phyloP scores from a whole-genome alignment of 2,329 filamentous ascomycete species.

The Aspergillus pseudotamarii region DNA sequence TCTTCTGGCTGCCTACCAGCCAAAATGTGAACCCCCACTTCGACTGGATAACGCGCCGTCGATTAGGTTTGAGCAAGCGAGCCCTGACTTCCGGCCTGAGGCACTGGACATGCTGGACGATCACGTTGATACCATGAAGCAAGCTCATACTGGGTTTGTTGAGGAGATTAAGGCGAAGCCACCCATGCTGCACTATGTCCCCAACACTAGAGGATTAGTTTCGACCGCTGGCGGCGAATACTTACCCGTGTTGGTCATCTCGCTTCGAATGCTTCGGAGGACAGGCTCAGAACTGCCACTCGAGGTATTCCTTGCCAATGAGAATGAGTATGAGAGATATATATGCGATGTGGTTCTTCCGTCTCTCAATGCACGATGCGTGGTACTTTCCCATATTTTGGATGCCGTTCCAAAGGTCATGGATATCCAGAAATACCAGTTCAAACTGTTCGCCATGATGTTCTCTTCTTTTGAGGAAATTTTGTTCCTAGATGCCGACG shows the following conservation, averaged over 20 bases:
- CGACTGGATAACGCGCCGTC: constrained; percentile 29
- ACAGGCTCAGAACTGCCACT: constrained; percentile 48
- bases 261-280: constrained; percentile 49
- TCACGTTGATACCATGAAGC: constrained; percentile 36
- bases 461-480: constrained; percentile 55
- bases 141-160: constrained; percentile 40
- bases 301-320: constrained; percentile 49
- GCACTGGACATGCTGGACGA: constrained; percentile 30
- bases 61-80: constrained; percentile 30
- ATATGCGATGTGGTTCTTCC: constrained; percentile 50
- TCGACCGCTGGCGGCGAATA: constrained; percentile 50
- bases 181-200: constrained; percentile 36
- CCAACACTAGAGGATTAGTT: constrained; percentile 47
- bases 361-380: constrained; percentile 45
- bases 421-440: constrained; percentile 49
- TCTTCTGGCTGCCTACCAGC: constrained; percentile 34
- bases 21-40: constrained; percentile 32
- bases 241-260: constrained; percentile 48
- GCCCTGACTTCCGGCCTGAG: constrained; percentile 34
- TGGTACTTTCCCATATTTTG: constrained; percentile 50
- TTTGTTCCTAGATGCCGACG: constrained; percentile 54
- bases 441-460: constrained; percentile 53
- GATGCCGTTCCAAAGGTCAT: constrained; percentile 29
- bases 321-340: constrained; percentile 45
- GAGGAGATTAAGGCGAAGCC: constrained; percentile 28